These are phyloP conservation scores for Musa itinerans DNA, from an alignment of 176 grass and related monocot species.

Conservation along the genomic window DNA sequence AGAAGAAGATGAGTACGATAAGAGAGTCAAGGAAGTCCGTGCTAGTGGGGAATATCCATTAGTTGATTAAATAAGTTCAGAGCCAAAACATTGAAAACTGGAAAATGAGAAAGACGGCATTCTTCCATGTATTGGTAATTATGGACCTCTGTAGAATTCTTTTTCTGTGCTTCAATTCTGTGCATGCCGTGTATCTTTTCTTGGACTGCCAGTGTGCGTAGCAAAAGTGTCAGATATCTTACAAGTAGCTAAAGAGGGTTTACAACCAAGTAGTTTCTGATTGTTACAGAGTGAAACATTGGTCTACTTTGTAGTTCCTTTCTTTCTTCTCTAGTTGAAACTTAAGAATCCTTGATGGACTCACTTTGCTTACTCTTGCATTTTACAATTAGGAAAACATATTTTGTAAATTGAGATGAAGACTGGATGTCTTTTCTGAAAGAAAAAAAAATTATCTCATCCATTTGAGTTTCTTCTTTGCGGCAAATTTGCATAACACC, in stretches of 20 bases:
- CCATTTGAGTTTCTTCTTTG: background rate
- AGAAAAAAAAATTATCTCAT: background rate
- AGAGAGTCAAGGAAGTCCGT: constrained; percentile 85
- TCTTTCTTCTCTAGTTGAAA: no score
- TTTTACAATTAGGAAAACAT: no score
- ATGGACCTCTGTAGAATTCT: background rate
- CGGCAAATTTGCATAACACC: background rate
- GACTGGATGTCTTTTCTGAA: background rate
- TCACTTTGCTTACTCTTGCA: no score
- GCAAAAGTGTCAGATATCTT: background rate
- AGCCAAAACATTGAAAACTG: background rate
- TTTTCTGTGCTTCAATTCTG: background rate
- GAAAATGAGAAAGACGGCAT: background rate
- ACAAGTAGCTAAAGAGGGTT: background rate
- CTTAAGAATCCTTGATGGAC: no score
- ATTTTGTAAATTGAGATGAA: no score
- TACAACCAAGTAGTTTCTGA: background rate
- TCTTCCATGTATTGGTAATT: background rate
- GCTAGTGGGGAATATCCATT: constrained; percentile 61
- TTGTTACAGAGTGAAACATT: background rate
- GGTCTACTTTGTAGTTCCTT: background rate
- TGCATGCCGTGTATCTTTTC: background rate
- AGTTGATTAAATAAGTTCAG: constrained; percentile 18
- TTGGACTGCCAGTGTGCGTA: background rate
- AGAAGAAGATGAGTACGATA: constrained; percentile 85